These are phyloP conservation scores for Scutellaria barbata DNA, from an alignment of 257 asterid species.

Conservation along the genomic window DNA sequence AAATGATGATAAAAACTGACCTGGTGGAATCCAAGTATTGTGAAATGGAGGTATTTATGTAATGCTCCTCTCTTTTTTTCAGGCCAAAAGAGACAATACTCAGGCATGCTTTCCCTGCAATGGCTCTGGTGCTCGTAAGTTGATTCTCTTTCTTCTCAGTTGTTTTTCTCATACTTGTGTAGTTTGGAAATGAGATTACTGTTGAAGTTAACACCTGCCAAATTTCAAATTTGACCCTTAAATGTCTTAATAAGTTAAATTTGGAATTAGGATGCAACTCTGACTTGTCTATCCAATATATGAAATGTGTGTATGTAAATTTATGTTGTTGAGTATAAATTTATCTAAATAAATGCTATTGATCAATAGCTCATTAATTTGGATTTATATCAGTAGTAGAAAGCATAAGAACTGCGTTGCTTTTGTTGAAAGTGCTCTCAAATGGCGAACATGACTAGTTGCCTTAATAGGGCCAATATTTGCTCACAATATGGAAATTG, in stretches of 20 bases:
- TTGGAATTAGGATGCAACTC: background rate
- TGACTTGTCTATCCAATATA: background rate
- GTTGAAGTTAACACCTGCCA: background rate
- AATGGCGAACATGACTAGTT: background rate
- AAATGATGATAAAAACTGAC: too few relatives aligned
- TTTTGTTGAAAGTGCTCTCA: background rate
- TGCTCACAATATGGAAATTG: background rate
- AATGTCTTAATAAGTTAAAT: background rate
- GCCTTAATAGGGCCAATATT: background rate
- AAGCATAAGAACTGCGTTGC: background rate
- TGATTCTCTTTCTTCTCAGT: constrained; percentile 9
- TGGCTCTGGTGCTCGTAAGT: constrained; percentile 95
- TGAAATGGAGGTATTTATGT: too few relatives aligned
- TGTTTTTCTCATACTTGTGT: background rate
- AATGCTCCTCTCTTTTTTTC: constrained; percentile 28
- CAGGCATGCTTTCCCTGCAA: constrained; percentile 96
- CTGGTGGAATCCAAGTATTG: too few relatives aligned
- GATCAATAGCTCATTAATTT: background rate
- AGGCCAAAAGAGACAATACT: constrained; percentile 90
- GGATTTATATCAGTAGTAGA: background rate
- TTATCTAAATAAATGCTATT: background rate
- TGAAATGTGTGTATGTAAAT: background rate
- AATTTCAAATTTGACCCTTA: too few relatives aligned
- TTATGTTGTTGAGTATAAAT: background rate
- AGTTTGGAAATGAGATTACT: background rate